A percentile compares a stretch with the other conserved stretches of the same genome.
Evolutionary conservation across 2,329 filamentous ascomycete genomes (phyloP).

Genomic region (Xylaria sp.): DNA sequence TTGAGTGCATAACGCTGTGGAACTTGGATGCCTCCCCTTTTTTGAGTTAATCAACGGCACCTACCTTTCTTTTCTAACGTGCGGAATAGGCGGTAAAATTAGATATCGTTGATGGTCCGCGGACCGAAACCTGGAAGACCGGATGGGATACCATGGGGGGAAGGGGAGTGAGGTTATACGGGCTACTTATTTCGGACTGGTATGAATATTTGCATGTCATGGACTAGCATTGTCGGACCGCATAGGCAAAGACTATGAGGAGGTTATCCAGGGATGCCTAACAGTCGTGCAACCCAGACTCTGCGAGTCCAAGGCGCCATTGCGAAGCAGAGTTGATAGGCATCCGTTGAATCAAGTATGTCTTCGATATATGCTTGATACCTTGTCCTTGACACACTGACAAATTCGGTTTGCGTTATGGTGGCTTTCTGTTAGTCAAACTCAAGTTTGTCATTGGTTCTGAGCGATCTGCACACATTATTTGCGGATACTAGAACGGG

Average conservation of each 20-base stretch:
- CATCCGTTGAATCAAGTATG: too few species aligned
- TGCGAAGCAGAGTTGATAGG: neutral
- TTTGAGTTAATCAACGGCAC: neutral
- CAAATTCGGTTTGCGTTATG: neutral
- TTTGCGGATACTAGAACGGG: neutral
- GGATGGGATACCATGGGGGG: neutral
- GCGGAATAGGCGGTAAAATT: slow-evolving; percentile 27
- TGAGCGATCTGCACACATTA: neutral
- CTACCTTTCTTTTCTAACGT: neutral
- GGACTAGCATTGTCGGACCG: neutral
- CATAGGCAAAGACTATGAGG: neutral
- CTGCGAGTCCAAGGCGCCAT: neutral
- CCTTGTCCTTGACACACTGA: neutral
- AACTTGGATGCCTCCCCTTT: slow-evolving; percentile 25
- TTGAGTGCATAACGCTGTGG: slow-evolving; percentile 29
- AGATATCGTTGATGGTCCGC: slow-evolving; percentile 7
- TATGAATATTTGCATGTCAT: neutral
- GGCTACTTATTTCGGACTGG: neutral
- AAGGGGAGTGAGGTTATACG: slow-evolving; percentile 21
- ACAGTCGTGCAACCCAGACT: neutral
- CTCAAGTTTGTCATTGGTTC: neutral
- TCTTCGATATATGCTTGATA: neutral
- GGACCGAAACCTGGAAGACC: slow-evolving; percentile 5
- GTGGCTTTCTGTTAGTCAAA: neutral
- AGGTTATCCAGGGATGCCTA: neutral